phyloP scores from a whole-genome alignment of 148 eudicot genomes.

The Euryodendron excelsum region DNA sequence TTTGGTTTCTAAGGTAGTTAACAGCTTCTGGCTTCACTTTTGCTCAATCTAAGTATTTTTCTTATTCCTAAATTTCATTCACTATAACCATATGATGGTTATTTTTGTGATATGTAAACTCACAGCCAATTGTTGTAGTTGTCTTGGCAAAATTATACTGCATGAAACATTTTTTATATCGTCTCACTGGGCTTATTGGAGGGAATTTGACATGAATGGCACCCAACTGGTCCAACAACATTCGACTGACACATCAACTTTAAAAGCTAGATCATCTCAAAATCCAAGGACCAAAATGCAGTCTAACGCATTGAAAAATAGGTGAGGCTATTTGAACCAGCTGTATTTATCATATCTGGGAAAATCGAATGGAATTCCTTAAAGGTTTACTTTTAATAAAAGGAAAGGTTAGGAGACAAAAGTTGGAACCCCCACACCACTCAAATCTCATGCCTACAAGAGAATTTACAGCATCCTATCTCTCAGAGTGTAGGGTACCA shows the following conservation, averaged over 20 bases:
- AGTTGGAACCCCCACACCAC: not conserved
- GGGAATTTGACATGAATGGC: too few relatives aligned
- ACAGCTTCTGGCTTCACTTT: not conserved
- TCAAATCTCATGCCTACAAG: not conserved
- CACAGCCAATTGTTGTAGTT: too few relatives aligned
- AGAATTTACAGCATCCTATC: not conserved
- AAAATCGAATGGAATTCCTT: not conserved
- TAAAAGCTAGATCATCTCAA: too few relatives aligned
- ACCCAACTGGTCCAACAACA: not conserved
- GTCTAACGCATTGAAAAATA: not conserved
- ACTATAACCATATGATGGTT: not conserved
- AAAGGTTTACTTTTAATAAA: not conserved
- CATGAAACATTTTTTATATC: not conserved
- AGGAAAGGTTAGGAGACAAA: slow-evolving; percentile 1
- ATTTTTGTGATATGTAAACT: too few relatives aligned
- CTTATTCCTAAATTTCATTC: not conserved
- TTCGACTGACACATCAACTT: not conserved
- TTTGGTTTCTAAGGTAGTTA: not conserved
- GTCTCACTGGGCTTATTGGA: too few relatives aligned
- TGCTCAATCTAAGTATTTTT: not conserved
- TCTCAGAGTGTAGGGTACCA: too few relatives aligned
- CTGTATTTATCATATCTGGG: not conserved
- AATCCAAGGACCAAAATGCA: too few relatives aligned
- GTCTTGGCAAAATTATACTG: too few relatives aligned
- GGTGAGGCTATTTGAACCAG: not conserved